Evolutionary conservation across 2,329 filamentous ascomycete species (phyloP).

Genomic region (Sclerotinia sclerotiorum): DNA sequence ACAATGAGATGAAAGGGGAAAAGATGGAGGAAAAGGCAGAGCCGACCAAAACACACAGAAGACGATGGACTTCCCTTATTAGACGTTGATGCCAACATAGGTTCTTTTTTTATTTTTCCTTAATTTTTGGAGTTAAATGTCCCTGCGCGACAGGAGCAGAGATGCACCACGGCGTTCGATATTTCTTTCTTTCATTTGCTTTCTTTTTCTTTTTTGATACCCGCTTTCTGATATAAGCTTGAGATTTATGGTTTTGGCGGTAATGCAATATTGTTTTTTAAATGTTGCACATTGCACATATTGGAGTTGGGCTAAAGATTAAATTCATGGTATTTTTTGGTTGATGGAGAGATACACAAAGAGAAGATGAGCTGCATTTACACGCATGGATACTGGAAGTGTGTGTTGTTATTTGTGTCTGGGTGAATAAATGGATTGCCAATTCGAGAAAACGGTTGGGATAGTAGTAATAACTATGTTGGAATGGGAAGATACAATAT

Average conservation of each 20-base stretch:
- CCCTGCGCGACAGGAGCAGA: not conserved
- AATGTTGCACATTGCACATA: not conserved
- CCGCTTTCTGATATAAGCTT: slow-evolving; percentile 1
- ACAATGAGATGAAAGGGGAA: not conserved
- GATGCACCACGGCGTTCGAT: not conserved
- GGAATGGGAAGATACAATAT: not conserved
- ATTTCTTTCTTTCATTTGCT: slow-evolving; percentile 4
- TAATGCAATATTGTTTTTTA: not conserved
- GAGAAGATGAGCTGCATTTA: not conserved
- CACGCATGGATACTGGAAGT: not conserved
- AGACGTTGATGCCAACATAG: not conserved
- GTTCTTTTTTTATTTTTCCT: no score
- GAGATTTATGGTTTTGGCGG: not conserved
- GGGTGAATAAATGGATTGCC: not conserved
- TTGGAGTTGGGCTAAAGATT: slow-evolving; percentile 1
- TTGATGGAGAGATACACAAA: not conserved
- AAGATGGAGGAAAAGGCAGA: not conserved
- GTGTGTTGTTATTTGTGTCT: not conserved
- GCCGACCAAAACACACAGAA: not conserved
- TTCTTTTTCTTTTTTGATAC: slow-evolving; percentile 8
- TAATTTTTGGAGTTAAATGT: not conserved
- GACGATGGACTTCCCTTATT: slow-evolving; percentile 13
- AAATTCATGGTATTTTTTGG: not conserved
- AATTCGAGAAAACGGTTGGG: not conserved
- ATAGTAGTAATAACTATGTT: not conserved